These are phyloP conservation scores for Phytophthora agathidicida DNA, from an alignment of 352 stramenopile species.

Conservation along the genomic window DNA sequence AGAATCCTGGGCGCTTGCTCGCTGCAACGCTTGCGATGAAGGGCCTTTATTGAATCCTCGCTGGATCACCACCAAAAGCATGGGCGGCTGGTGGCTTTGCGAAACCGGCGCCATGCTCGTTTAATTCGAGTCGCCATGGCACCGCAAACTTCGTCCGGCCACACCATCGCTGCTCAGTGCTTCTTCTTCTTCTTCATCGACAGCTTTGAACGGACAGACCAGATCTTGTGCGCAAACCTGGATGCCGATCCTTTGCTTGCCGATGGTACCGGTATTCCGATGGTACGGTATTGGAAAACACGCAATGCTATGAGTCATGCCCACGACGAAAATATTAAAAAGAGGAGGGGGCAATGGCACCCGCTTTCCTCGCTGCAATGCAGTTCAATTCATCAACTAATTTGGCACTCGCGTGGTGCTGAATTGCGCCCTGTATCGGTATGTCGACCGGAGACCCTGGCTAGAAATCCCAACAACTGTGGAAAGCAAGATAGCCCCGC, in stretches of 20 bases:
- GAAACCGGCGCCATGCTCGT: not conserved
- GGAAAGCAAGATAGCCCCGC: not conserved
- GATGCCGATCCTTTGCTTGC: not conserved
- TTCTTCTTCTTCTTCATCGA: no score
- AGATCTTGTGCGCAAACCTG: constrained; percentile 10
- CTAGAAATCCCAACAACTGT: not conserved
- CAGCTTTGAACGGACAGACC: constrained; percentile 3
- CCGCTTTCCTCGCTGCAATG: not conserved
- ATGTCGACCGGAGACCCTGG: not conserved
- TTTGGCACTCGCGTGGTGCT: not conserved
- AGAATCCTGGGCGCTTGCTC: constrained; percentile 10
- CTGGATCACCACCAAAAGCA: constrained; percentile 5
- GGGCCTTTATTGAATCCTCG: no score
- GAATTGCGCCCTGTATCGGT: no score
- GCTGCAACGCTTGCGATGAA: not conserved
- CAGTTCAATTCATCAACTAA: not conserved
- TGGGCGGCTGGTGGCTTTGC: not conserved
- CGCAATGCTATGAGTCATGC: not conserved
- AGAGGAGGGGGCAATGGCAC: not conserved
- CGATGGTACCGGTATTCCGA: no score
- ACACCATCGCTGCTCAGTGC: not conserved
- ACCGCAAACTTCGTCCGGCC: not conserved
- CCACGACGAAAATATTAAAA: not conserved
- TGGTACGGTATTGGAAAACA: not conserved
- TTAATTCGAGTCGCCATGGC: no score